These are phyloP conservation scores for Coleophoma crateriformis DNA, from an alignment of 2,329 filamentous ascomycete species.

Conservation along the genomic window DNA sequence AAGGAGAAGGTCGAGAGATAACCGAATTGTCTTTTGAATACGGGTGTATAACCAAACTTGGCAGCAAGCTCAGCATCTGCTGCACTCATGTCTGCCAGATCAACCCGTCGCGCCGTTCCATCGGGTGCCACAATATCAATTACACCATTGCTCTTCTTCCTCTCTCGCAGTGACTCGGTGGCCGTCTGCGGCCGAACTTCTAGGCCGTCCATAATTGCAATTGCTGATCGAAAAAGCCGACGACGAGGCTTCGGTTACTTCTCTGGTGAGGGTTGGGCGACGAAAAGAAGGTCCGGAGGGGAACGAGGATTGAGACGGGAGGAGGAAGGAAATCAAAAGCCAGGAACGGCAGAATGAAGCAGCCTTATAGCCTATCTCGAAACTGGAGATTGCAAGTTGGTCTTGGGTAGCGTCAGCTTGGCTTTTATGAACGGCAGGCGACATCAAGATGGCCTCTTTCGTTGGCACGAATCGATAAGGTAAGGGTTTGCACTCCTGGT, in stretches of 20 bases:
- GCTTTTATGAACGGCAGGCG: neutral
- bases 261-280: too few relatives aligned
- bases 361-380: neutral
- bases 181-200: neutral
- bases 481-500: neutral
- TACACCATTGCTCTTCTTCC: slow-evolving; percentile 11
- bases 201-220: neutral
- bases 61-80: slow-evolving; percentile 26
- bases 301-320: too few relatives aligned
- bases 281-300: too few relatives aligned
- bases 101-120: slow-evolving; percentile 11
- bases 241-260: too few relatives aligned
- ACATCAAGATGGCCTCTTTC: neutral
- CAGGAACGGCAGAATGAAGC: neutral
- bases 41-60: slow-evolving; percentile 31
- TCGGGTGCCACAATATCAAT: slow-evolving; percentile 13
- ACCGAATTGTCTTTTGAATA: slow-evolving; percentile 54
- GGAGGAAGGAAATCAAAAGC: too few relatives aligned
- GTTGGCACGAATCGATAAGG: neutral
- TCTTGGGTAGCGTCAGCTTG: neutral
- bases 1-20: slow-evolving; percentile 56
- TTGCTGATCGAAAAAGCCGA: too few relatives aligned
- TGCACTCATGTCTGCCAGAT: slow-evolving; percentile 17
- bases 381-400: neutral
- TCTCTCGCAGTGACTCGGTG: slow-evolving; percentile 5